Evolutionary conservation across 2,329 filamentous ascomycete species (phyloP), one percentile per base, ranked within the genome.

Genomic region (Alternaria sp.): DNA sequence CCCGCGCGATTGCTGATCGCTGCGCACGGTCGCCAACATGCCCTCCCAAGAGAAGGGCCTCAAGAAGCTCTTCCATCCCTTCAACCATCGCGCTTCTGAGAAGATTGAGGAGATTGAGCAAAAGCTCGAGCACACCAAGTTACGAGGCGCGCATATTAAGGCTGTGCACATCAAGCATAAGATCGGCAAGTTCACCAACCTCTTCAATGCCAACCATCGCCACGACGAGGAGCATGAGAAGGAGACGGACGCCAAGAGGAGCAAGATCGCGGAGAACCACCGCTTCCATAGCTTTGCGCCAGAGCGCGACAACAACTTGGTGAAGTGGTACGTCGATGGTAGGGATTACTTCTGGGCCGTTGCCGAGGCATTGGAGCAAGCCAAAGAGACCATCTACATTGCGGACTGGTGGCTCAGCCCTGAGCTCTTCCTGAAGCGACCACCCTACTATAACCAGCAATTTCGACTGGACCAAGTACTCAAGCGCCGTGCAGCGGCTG

Each of bases 311-410:
- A 91, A 90, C 26, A 97, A 98, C 79, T 85, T 91, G 61, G 85
- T 96, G 77, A 98, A 98, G 83, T 99, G 95, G 94, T 98, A 97
- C 81, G 93, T 98, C 11, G 96, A 98, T 77, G 96, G 93, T 4
- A 86, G 93, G 65, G 92, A 98, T 81, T 99, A 99, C 80, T 96
- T 96, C 79, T 97, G 93, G 79, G 91, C 96, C 17, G 93, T 99
- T 11, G 96, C 93, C 0, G 89, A 90, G 32, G 95, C 94, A 0
- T 85, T 98, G n/a, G 94, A 98, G 67, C 86, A 90, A 63, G 96
- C 96, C 40, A 91, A 91, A 74, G 95, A 98, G 81, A 91, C 91
- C 49, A 97, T 99, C 71, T 99, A 98, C 80, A 96, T 99, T 69
- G 91, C 86, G 63, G 96, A 98, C 76, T 99, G 95, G 96, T 98